Percentiles rank a stretch among this genome's conserved stretches.
These are phyloP conservation scores for Massarina eburnea DNA, from an alignment of 2,329 filamentous ascomycete genomes.

Conservation along the genomic window DNA sequence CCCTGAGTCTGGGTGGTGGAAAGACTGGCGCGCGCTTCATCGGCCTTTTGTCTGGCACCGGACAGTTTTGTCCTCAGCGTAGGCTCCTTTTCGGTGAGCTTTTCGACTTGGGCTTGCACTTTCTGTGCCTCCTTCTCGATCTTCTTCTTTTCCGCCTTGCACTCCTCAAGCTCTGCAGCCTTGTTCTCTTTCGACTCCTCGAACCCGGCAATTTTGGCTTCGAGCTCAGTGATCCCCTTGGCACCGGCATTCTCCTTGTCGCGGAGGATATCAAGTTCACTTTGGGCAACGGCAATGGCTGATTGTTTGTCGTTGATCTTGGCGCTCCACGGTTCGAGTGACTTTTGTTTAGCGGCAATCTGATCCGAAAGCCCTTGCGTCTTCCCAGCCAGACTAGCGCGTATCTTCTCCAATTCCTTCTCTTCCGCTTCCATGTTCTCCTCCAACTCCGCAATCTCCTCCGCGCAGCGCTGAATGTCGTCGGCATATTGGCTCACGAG, in stretches of 20 bases:
- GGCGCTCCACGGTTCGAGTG: constrained; percentile 92
- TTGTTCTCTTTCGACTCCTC: constrained; percentile 73
- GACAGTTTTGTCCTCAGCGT: constrained; percentile 83
- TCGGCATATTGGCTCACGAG: constrained; percentile 75
- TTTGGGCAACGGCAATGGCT: constrained; percentile 89
- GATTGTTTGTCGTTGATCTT: constrained; percentile 97
- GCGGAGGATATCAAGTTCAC: constrained; percentile 85
- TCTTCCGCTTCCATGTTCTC: constrained; percentile 76
- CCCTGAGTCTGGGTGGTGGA: constrained; percentile 89
- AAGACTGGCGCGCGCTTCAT: constrained; percentile 89
- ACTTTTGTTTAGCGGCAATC: constrained; percentile 89
- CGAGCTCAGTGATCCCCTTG: constrained; percentile 78
- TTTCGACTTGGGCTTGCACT: constrained; percentile 70
- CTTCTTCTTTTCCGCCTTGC: constrained; percentile 69
- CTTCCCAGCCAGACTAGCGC: constrained; percentile 89
- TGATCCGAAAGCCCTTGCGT: constrained; percentile 92
- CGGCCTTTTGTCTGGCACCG: constrained; percentile 87
- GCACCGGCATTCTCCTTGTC: constrained; percentile 89
- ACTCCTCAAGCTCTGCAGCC: constrained; percentile 71
- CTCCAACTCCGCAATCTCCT: constrained; percentile 77
- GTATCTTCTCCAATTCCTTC: constrained; percentile 76
- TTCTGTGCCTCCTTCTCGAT: constrained; percentile 75
- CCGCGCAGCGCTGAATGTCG: constrained; percentile 74
- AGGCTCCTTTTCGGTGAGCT: constrained; percentile 75
- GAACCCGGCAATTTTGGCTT: constrained; percentile 75